phyloP scores from a whole-genome alignment of 1,139 yeast genomes.

The Scheffersomyces lignicola region DNA sequence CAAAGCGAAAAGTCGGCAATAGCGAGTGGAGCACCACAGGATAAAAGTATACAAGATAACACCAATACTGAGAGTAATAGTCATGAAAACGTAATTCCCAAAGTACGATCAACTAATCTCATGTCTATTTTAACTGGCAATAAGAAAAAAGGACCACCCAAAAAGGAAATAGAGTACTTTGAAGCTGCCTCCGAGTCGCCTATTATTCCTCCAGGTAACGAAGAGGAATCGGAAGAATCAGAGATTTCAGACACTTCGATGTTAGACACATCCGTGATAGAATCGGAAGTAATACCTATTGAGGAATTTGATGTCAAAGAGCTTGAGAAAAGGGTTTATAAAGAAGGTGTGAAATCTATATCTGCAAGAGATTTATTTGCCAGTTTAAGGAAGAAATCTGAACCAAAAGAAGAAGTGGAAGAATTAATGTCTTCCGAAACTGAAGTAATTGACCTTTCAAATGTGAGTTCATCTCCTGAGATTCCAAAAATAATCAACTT shows the following conservation, averaged over 20 bases:
- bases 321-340: slow-evolving; percentile 33
- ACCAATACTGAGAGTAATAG: no score
- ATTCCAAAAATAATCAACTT: slow-evolving; percentile 8
- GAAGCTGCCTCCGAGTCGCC: neutral
- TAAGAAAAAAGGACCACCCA: no score
- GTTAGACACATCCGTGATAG: slow-evolving; percentile 18
- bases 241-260: slow-evolving; percentile 9
- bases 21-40: no score
- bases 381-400: slow-evolving; percentile 14
- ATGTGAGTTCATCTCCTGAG: no score
- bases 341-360: slow-evolving; percentile 20
- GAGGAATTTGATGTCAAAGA: slow-evolving; percentile 26
- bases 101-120: slow-evolving; percentile 5
- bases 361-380: slow-evolving; percentile 34
- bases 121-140: slow-evolving; percentile 15
- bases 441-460: slow-evolving; percentile 5
- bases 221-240: slow-evolving; percentile 4
- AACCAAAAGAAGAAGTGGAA: neutral
- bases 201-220: neutral
- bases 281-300: no score
- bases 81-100: no score
- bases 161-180: slow-evolving; percentile 3
- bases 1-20: no score
- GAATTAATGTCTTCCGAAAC: slow-evolving; percentile 5
- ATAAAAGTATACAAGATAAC: no score